Base-by-base conservation (phyloP, 2,329 filamentous ascomycete genomes). In the Fusarium longipes region DNA sequence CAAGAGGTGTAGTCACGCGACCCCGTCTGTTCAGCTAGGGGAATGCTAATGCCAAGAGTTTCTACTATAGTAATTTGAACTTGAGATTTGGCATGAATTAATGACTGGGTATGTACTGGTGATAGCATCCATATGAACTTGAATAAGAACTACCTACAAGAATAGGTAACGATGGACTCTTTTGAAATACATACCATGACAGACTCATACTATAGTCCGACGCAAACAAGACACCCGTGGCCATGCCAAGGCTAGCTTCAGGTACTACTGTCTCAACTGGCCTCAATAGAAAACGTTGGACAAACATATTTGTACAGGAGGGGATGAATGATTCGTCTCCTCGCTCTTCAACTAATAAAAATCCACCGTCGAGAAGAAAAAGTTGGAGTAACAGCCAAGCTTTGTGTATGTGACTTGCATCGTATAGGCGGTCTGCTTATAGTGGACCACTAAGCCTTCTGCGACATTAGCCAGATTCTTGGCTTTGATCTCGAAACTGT, bases 401-500 rank as follows among this genome's bases (percentile, higher is more conserved):
- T 38, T 45, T 36, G 49, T 49, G 42, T 32, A 60, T 62, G 50
- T 52, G 60, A 50, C 18, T 22, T 38, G 36, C 9, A 47, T 32
- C 27, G 18, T 52, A 32, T 43, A 42, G 61, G 60, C 65, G 60
- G 65, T 68, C 65, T 68, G 60, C 40, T 36, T 56, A 27, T 29
- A 35, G 20, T 49, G 53, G 45, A 33, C 39, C 47, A 36, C 56
- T 51, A 65, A 57, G 62, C 39, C 38, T 58, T 52, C 64, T 68
- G 65, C 18, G 65, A 68, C 63, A 47, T 40, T 59, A 59, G 52
- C 42, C 55, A 60, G 67, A 55, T 43, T 60, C 49, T 38, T 61
- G 67, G 58, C 66, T 36, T 29, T 36, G 27, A 43, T 43, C 29
- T 29, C 40, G 33, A 57, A 68, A 63, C 51, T 24, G 55, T 50